phyloP scores from a whole-genome alignment of 1,139 yeast species.

The Nakaseomyces sp. region DNA sequence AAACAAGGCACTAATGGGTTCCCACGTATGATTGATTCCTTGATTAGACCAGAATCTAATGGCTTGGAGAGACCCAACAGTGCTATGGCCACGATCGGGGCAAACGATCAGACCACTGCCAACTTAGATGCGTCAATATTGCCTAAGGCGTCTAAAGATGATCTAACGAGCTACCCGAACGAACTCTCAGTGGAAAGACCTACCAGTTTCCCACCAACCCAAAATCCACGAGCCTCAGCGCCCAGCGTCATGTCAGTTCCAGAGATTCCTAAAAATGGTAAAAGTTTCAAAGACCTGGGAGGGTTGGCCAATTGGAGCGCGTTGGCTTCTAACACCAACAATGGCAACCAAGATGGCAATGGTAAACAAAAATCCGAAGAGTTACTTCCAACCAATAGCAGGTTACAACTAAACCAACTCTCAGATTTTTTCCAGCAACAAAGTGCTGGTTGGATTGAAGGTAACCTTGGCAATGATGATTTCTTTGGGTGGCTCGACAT shows the following conservation, averaged over 20 bases:
- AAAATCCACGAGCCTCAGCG: neutral
- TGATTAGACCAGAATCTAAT: conserved; percentile 6
- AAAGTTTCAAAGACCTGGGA: conserved; percentile 1
- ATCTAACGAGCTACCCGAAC: neutral
- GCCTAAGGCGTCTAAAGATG: neutral
- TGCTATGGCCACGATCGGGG: conserved; percentile 9
- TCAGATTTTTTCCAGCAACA: conserved; percentile 60
- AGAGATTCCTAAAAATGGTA: conserved; percentile 1
- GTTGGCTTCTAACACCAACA: neutral
- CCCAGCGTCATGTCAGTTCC: neutral
- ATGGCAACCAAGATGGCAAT: neutral
- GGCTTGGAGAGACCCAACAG: conserved; percentile 13
- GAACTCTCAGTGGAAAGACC: conserved; percentile 1
- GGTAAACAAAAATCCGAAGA: neutral
- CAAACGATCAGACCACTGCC: neutral
- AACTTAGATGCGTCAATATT: neutral
- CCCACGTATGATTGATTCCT: conserved; percentile 2
- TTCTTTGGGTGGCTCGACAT: conserved; percentile 93
- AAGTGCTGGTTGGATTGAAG: conserved; percentile 76
- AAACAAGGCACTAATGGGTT: neutral
- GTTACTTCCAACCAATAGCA: conserved; percentile 1
- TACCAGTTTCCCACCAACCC: conserved; percentile 4
- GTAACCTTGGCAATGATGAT: conserved; percentile 52
- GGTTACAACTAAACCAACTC: conserved; percentile 13
- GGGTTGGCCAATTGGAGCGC: neutral